Base-by-base conservation (phyloP, 352 stramenopile species). In the Globisporangium acanthophoron region DNA sequence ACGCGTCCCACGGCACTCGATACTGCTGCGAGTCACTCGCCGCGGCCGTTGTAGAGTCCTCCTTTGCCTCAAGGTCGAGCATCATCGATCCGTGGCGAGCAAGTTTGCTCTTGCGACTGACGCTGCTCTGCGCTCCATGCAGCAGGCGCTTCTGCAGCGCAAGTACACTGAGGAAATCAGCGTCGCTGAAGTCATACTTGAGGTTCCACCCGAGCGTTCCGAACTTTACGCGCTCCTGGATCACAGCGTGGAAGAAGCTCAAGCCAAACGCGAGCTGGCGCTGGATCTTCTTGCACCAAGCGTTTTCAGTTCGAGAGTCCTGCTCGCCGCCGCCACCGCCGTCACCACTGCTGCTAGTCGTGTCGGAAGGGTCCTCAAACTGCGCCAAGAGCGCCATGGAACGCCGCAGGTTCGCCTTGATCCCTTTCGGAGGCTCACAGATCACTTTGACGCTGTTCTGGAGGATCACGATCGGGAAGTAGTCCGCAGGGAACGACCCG, bases 361-460 rank as follows among this genome's bases (percentile, higher is more conserved):
- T 37, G 33, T 37, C 20, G 44, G 15, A 7, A 33, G 48, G 5
- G 3, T 62, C 65, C 9, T 62, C 29, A 3, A 21, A 50, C 9
- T 41, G 31, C 9, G 53, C 48, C 5, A 87, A 50, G 0, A 89
- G 69, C 24, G 64, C 62, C 70, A 90, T 85, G 4, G 80, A 89
- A 1, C 74, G 81, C 21, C 84, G 76, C 16, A 94, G 35, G 52
- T 92, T 92, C 35, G 85, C 78, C 47, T 87, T 85, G 27, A 92
- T 70, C 0, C 85, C 85, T 37, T 71, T 84, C 1, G 85, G 83
- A 5, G 83, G 80, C 43, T 94, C 85, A 18, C 78, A 89, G 27
- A 85, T 92, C 31, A 94, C 71, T 58, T 94, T 94, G 1, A 92
- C 79, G 21, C 73, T 73, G 24, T 85, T 88, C 51, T 91, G 81